Evolutionary conservation across 441 rosid genomes (phyloP), one percentile per base, ranked within the genome.

Genomic region (Aquilaria agallochum): DNA sequence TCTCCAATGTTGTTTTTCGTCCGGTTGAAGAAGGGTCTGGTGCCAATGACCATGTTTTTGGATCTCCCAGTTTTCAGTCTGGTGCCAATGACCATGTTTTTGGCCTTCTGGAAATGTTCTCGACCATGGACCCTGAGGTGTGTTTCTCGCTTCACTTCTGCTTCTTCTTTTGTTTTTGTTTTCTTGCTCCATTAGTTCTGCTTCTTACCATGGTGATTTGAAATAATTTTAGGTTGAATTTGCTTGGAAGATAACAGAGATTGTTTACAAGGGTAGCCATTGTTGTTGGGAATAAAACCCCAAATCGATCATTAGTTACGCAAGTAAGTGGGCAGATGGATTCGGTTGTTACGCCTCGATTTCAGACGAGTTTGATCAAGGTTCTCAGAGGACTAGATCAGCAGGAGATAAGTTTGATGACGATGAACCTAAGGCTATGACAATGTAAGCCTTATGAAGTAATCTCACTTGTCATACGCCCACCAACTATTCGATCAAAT

Each of bases 211-310:
- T 36, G 42, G 36, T 30, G 13, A 54, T 54, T 11, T 54, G 15
- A 30, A 52, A 48, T 53, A 2, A 31, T 54, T 31, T 54, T 54
- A 30, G 51, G 12, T 48, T 48, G 51, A 48, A 11, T 48, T 20
- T 48, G 51, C 51, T 48, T 48, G 51, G 5, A 48, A 48, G 51
- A 78, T 95, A 48, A 95, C 99, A 62, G 99, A 92, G 82, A 95
- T 88, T 51, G 94, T 92, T 45, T 95, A 92, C 27, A 89, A 88
- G 75, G 97, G 98, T 50, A 81, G 77, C 47, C 98, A 93, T 62
- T 20, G 27, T 20, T 20, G 58, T 63, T 15, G 42, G 47, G 32
- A 58, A 59, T 74, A 84, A 79, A 50, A 31, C 65, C 45, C 83
- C 52, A 10, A 85, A 80, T 7, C 87, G 72, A 7, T 78, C 85